Conservation (phyloP, 1,284 basidiomycete species). For the Cryptococcus maquisensis region DNA sequence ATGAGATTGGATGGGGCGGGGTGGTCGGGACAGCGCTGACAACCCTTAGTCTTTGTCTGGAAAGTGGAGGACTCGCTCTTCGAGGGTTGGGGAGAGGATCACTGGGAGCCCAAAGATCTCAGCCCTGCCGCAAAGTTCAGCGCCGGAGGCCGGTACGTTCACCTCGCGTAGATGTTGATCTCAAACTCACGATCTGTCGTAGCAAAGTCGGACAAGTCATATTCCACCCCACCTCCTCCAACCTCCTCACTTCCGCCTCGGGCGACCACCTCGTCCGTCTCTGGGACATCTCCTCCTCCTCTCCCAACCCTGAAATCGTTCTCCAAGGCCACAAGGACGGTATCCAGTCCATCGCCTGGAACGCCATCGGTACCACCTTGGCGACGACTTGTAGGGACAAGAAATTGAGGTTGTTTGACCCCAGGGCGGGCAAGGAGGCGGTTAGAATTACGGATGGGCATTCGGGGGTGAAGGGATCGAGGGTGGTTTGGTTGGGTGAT, state of each 20-base stretch:
- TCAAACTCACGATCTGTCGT: conserved; percentile 33
- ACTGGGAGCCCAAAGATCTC: conserved; percentile 76
- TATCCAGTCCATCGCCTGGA: conserved; percentile 83
- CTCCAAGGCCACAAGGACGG: conserved; percentile 79
- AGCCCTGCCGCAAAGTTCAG: conserved; percentile 59
- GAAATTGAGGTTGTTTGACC: conserved; percentile 88
- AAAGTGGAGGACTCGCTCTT: conserved; percentile 67
- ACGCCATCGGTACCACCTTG: conserved; percentile 70
- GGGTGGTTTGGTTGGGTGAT: conserved; percentile 88
- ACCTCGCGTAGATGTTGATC: not conserved
- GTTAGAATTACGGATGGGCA: conserved; percentile 82
- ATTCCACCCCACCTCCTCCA: conserved; percentile 87
- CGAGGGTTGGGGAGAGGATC: conserved; percentile 80
- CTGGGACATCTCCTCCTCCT: conserved; percentile 76
- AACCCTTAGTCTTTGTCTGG: conserved; percentile 68
- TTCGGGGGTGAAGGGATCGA: conserved; percentile 86
- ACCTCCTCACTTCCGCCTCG: conserved; percentile 80
- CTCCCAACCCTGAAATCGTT: conserved; percentile 57
- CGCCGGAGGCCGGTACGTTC: conserved; percentile 48
- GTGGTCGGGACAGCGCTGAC: not conserved
- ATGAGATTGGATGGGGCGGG: not conserved
- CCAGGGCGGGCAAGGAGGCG: conserved; percentile 70
- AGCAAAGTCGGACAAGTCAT: conserved; percentile 91
- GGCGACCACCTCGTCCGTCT: conserved; percentile 86
- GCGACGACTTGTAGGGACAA: conserved; percentile 79